Evolutionary conservation across 164 flowering plant genomes (phyloP).

Genomic region (Platanus orientalis): DNA sequence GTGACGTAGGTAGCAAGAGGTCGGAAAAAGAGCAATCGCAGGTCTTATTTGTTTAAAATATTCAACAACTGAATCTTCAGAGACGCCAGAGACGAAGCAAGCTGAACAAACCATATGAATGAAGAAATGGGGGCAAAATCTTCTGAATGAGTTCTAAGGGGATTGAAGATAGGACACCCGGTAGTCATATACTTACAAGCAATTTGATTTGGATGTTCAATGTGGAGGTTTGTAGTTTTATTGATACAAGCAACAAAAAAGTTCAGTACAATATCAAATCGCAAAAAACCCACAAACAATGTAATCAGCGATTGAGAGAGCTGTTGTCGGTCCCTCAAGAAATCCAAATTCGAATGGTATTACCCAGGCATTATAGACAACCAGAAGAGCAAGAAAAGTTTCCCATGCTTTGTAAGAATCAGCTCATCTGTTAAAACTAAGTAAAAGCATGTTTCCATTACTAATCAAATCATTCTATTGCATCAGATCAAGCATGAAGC

Average conservation of each 20-base stretch:
- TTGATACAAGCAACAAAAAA: slow-evolving; percentile 95
- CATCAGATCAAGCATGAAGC: no score
- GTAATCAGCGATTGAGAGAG: slow-evolving; percentile 58
- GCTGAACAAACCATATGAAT: slow-evolving; percentile 66
- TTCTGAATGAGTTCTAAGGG: slow-evolving; percentile 69
- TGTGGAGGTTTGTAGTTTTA: slow-evolving; percentile 48
- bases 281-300: slow-evolving; percentile 89
- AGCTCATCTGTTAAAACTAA: neutral
- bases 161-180: slow-evolving; percentile 82
- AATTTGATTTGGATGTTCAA: slow-evolving; percentile 62
- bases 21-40: no score
- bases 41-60: no score
- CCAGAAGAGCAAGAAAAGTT: slow-evolving; percentile 63
- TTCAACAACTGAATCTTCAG: slow-evolving; percentile 84
- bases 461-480: no score
- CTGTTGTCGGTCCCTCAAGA: slow-evolving; percentile 41
- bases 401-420: slow-evolving; percentile 61
- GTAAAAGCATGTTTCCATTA: no score
- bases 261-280: slow-evolving; percentile 72
- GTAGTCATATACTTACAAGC: slow-evolving; percentile 65
- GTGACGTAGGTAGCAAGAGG: no score
- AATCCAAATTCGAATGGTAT: slow-evolving; percentile 93
- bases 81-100: slow-evolving; percentile 99
- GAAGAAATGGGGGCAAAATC: slow-evolving; percentile 43
- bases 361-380: slow-evolving; percentile 90